A percentile compares a stretch with the other conserved stretches of the same genome.
These are phyloP conservation scores for Lactarius pseudohatsudake DNA, from an alignment of 768 basidiomycete species.

Conservation along the genomic window DNA sequence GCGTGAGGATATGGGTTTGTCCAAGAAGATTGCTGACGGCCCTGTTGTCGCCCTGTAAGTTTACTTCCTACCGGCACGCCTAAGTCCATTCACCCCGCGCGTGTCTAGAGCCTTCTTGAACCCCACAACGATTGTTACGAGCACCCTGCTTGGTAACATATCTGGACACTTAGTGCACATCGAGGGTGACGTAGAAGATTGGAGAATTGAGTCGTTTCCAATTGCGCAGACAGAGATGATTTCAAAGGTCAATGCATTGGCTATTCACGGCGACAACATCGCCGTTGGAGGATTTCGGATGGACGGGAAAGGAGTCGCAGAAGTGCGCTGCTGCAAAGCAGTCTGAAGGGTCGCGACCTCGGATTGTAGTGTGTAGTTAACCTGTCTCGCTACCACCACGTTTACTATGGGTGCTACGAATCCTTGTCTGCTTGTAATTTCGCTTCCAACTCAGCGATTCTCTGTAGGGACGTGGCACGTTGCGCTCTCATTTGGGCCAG, in stretches of 20 bases:
- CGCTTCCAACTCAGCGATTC: conserved; percentile 58
- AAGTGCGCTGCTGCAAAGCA: conserved; percentile 12
- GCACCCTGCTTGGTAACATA: conserved; percentile 62
- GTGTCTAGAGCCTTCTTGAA: conserved; percentile 39
- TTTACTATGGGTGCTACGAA: conserved; percentile 31
- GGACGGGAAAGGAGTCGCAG: conserved; percentile 56
- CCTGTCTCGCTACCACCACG: too few species aligned
- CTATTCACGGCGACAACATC: conserved; percentile 47
- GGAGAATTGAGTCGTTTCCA: conserved; percentile 50
- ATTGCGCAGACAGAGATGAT: conserved; percentile 42
- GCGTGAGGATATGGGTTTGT: conserved; percentile 44
- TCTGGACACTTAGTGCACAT: conserved; percentile 48
- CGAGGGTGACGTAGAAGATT: conserved; percentile 39
- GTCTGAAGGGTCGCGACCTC: background rate
- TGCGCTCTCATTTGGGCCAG: conserved; percentile 56
- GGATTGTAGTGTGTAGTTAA: background rate
- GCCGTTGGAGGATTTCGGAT: conserved; percentile 61
- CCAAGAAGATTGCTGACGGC: conserved; percentile 61
- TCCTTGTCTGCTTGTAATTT: conserved; percentile 39
- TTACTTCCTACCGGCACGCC: background rate
- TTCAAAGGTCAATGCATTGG: conserved; percentile 67
- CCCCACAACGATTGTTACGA: conserved; percentile 48
- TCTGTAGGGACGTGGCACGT: conserved; percentile 51
- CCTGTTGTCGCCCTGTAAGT: conserved; percentile 71
- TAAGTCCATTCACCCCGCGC: background rate